Base-by-base conservation (phyloP, 176 grass and related monocot species). In the Thalia dealbata region DNA sequence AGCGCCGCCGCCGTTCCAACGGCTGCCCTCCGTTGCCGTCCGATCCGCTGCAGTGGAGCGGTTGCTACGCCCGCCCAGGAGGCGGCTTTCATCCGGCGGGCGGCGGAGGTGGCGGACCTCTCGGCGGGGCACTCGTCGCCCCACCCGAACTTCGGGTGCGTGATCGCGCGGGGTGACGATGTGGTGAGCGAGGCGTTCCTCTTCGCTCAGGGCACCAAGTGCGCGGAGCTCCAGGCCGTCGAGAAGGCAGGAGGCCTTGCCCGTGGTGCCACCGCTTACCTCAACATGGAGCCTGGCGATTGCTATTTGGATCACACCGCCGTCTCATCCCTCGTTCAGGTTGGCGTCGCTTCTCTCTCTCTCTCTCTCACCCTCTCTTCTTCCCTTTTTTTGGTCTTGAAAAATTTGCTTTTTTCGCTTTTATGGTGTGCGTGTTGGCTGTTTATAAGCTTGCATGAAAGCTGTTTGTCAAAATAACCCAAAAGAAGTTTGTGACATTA, bases 71-170 rank as follows among this genome's bases (percentile, higher is more conserved):
- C 76, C 56, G 61, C 61, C 35, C 30, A 79, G 21, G 88, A 96
- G 19, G 86, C 81, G 22, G 10, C 42, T 3, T 66, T 90, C 44
- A 54, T 92, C 65, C 69, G 75, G 26, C 87, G 80, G 42, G 92
- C 89, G 11, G 93, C 93, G 48, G 84, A 84, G 58, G 78, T 84
- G 73, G 93, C 93, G 19, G 93, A 96, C 52, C 80, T 68, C 72
- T 96, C 93, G 43, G 89, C 89, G 7, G 92, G 93, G 38, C 52
- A 78, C 70, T 81, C 86, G 45, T 86, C 82, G 3, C 93, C 93
- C 6, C 93, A 96, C 78, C 93, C 93, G 3, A 96, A 96, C 84
- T 92, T 90, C 61, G 93, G 93, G 0, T 96, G 93, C 78, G 78
- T 96, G 55, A 86, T 96, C 78, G 79, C 86, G 0, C 73, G 82